These are phyloP conservation scores for Alternaria burnsii DNA, from an alignment of 2,329 filamentous ascomycete species.

Conservation along the genomic window DNA sequence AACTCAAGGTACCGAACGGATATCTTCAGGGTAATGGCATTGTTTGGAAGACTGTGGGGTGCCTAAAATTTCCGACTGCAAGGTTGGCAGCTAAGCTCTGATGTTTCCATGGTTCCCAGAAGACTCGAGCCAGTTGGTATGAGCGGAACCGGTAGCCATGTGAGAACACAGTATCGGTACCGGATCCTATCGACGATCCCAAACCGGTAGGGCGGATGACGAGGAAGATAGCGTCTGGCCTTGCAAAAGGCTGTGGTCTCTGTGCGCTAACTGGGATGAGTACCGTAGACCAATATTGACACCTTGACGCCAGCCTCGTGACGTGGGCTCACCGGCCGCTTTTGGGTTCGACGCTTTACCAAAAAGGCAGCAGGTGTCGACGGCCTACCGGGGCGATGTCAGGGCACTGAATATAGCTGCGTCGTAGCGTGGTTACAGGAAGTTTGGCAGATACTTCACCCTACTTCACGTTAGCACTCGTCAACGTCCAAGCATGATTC, in stretches of 20 bases:
- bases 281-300: slow-evolving; percentile 6
- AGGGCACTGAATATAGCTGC: not conserved
- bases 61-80: slow-evolving; percentile 3
- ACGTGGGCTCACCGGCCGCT: slow-evolving; percentile 4
- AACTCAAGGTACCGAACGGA: not conserved
- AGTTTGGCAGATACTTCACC: not conserved
- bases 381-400: not conserved
- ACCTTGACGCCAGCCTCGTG: slow-evolving; percentile 9
- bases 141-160: slow-evolving; percentile 8
- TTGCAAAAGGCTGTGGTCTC: slow-evolving; percentile 1
- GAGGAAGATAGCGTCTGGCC: slow-evolving; percentile 5
- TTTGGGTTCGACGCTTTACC: slow-evolving; percentile 3
- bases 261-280: slow-evolving; percentile 10
- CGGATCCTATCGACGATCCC: not conserved
- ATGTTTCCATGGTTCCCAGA: slow-evolving; percentile 6
- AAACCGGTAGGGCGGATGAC: slow-evolving; percentile 12
- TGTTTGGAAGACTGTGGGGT: not conserved
- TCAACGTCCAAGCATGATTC: not conserved
- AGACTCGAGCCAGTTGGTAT: not conserved
- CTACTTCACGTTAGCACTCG: not conserved
- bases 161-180: slow-evolving; percentile 8
- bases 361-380: not conserved
- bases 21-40: not conserved
- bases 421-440: not conserved
- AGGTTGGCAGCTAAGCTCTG: not conserved